Conservation (phyloP, 306 rosid species). For the Castanea crenata region DNA sequence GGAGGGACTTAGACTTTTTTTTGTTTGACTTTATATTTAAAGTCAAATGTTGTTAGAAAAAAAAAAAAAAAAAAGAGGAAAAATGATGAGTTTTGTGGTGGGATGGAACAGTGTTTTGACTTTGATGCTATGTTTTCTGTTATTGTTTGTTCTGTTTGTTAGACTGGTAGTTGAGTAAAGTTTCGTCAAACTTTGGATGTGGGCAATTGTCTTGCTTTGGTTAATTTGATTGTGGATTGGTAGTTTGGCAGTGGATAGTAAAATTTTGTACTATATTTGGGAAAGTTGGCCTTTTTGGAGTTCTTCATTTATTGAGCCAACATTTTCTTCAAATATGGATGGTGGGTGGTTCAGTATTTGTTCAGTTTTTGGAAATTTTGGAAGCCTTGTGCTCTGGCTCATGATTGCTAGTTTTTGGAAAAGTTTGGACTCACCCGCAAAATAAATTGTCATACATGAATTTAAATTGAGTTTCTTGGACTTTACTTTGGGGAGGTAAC, state of each 20-base stretch:
- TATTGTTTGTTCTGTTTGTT: not conserved
- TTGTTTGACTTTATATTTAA: too few species aligned
- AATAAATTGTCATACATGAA: not conserved
- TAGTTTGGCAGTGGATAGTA: not conserved
- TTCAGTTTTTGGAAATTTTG: not conserved
- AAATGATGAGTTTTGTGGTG: not conserved
- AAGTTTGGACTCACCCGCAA: not conserved
- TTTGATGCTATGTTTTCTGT: slow-evolving; percentile 9
- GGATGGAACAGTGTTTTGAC: slow-evolving; percentile 8
- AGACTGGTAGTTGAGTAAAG: slow-evolving; percentile 3
- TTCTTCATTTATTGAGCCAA: slow-evolving; percentile 3
- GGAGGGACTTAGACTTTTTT: too few species aligned
- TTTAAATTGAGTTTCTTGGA: not conserved
- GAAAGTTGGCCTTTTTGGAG: not conserved
- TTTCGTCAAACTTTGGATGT: slow-evolving; percentile 4
- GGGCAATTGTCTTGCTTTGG: not conserved
- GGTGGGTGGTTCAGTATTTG: not conserved
- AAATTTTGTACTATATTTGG: not conserved
- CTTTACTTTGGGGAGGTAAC: not conserved
- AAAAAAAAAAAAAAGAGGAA: too few species aligned
- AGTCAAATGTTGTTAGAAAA: slow-evolving; percentile 13
- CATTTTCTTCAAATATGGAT: slow-evolving; percentile 12
- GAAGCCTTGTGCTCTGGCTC: not conserved
- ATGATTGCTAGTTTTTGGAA: not conserved
- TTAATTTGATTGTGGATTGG: not conserved